phyloP scores from a whole-genome alignment of 306 rosid genomes.

The Hippophae rhamnoides region DNA sequence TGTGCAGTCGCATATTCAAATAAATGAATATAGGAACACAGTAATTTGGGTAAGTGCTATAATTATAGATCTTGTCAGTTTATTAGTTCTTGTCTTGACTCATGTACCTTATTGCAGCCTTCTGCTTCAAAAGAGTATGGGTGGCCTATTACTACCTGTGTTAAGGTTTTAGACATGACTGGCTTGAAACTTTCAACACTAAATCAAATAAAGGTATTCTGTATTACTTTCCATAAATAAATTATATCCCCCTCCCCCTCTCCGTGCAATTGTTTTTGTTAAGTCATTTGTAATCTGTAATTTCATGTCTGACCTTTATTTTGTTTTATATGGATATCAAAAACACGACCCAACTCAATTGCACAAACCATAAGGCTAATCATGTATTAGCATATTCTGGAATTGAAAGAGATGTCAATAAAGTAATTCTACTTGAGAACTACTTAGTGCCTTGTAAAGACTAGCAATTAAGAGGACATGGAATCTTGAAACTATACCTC shows the following conservation, averaged over 20 bases:
- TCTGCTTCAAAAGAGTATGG: slow-evolving; percentile 75
- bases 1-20: slow-evolving; percentile 98
- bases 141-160: slow-evolving; percentile 62
- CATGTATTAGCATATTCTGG: too few species aligned
- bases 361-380: too few species aligned
- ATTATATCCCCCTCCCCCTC: neutral
- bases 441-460: too few species aligned
- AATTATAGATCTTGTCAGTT: slow-evolving; percentile 15
- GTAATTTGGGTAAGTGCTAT: slow-evolving; percentile 57
- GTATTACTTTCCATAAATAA: neutral
- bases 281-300: too few species aligned
- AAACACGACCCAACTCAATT: too few species aligned
- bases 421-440: too few species aligned
- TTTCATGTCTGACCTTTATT: too few species aligned
- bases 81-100: slow-evolving; percentile 17
- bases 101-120: slow-evolving; percentile 44
- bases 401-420: too few species aligned
- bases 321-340: too few species aligned
- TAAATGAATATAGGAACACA: slow-evolving; percentile 89
- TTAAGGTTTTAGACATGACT: slow-evolving; percentile 94
- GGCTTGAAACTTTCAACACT: slow-evolving; percentile 87
- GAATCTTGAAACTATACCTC: too few species aligned
- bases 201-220: slow-evolving; percentile 72
- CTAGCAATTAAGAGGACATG: too few species aligned
- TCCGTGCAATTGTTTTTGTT: neutral